Evolutionary conservation across 495 filamentous ascomycete species (phyloP).

Genomic region (Aspergillus biplanus): DNA sequence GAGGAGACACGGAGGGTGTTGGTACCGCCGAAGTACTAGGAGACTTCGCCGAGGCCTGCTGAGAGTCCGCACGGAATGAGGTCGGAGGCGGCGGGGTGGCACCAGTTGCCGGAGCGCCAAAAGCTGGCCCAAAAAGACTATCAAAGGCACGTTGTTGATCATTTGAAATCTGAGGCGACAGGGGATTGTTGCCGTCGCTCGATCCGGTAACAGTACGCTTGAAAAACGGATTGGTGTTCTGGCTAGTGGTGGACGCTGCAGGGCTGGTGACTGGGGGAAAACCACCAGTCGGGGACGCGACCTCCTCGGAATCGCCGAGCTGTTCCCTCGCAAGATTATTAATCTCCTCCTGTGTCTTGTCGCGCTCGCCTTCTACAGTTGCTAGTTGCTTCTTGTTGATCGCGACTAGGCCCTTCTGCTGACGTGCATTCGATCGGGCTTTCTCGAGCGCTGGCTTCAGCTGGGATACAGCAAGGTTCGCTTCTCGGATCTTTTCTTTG

Average conservation of each 20-base stretch:
- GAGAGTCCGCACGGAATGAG: slow-evolving; percentile 68
- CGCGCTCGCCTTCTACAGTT: slow-evolving; percentile 83
- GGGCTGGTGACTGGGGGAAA: slow-evolving; percentile 63
- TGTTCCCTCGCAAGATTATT: slow-evolving; percentile 65
- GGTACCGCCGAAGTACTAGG: slow-evolving; percentile 47
- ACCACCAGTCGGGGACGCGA: slow-evolving; percentile 44
- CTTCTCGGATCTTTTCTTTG: slow-evolving; percentile 82
- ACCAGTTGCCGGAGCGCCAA: slow-evolving; percentile 51
- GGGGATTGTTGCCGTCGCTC: slow-evolving; percentile 54
- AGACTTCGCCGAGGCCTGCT: slow-evolving; percentile 38
- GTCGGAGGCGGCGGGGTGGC: slow-evolving; percentile 60
- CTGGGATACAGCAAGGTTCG: slow-evolving; percentile 79
- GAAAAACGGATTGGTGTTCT: slow-evolving; percentile 89
- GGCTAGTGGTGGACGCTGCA: slow-evolving; percentile 72
- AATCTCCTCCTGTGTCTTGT: slow-evolving; percentile 79
- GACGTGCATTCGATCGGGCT: slow-evolving; percentile 82
- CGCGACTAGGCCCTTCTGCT: slow-evolving; percentile 92
- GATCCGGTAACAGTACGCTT: slow-evolving; percentile 68
- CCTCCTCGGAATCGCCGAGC: slow-evolving; percentile 33
- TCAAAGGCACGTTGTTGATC: slow-evolving; percentile 77
- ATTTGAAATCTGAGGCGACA: slow-evolving; percentile 45
- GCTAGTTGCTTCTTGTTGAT: slow-evolving; percentile 98
- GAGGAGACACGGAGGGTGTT: slow-evolving; percentile 66
- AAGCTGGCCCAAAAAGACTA: slow-evolving; percentile 83
- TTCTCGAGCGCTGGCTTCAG: slow-evolving; percentile 90